Evolutionary conservation across 2,329 filamentous ascomycete genomes (phyloP).

Genomic region (Epichloe elymi): DNA sequence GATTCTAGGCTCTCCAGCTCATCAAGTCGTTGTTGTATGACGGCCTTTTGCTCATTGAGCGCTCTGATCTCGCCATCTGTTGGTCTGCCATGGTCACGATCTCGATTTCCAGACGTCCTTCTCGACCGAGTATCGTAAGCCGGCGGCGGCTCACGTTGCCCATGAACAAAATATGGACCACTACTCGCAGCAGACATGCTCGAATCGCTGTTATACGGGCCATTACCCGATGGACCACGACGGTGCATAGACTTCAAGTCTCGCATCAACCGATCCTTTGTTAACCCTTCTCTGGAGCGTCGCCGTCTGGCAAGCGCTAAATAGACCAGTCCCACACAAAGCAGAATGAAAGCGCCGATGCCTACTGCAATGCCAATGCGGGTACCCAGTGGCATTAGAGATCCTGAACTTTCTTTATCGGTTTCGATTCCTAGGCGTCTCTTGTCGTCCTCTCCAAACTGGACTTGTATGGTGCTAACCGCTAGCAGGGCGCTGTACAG

Average conservation of each 20-base stretch:
- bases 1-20: slow-evolving; percentile 15
- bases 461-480: slow-evolving; percentile 23
- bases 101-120: slow-evolving; percentile 11
- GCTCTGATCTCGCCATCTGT: slow-evolving; percentile 19
- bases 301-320: slow-evolving; percentile 15
- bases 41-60: slow-evolving; percentile 21
- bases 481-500: slow-evolving; percentile 24
- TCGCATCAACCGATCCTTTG: slow-evolving; percentile 6
- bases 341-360: slow-evolving; percentile 16
- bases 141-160: slow-evolving; percentile 15
- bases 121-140: slow-evolving; percentile 18
- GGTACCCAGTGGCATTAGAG: slow-evolving; percentile 16
- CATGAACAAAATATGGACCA: background rate
- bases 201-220: background rate
- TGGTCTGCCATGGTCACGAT: slow-evolving; percentile 8
- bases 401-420: slow-evolving; percentile 11
- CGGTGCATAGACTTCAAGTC: slow-evolving; percentile 5
- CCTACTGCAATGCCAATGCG: slow-evolving; percentile 24
- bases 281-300: slow-evolving; percentile 9
- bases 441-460: slow-evolving; percentile 25
- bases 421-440: slow-evolving; percentile 21
- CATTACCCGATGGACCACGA: background rate
- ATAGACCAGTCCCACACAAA: slow-evolving; percentile 14
- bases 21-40: slow-evolving; percentile 22
- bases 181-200: slow-evolving; percentile 1